Base-by-base conservation (phyloP, 1,284 basidiomycete species). In the Hypsizygus ulmarius region DNA sequence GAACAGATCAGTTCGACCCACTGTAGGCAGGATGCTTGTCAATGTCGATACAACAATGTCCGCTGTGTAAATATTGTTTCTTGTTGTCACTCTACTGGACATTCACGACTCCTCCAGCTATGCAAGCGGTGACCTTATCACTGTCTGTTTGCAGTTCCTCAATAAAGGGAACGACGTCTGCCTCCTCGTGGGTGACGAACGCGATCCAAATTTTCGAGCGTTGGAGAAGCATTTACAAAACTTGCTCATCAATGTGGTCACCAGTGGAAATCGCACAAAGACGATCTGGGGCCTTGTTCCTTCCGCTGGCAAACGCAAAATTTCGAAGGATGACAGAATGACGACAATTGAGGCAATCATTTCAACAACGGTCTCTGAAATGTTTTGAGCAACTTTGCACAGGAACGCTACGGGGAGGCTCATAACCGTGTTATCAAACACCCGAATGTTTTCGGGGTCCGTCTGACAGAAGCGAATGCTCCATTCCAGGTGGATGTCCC, bases 21-120 rank as follows among this genome's bases (percentile, higher is more conserved):
- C 39, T 42, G 7, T 45, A 16, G 52, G 43, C 21, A 37, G 47
- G 19, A 54, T 51, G 50, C 33, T 54, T 3, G 43, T 54, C 16
- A 51, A 54, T 25, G 25, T 54, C 5, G 52, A 54, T 14, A 54
- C 43, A 8, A 36, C 40, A 7, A 47, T 51, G 10, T 15, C 52
- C 5, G 46, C 43, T 11, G 37, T 54, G 52, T 51, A 41, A 43
- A 43, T 45, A 18, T 14, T 18, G 14, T n/a, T 40, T 38, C 7
- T 16, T 2, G 6, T 12, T 14, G 14, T 18, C n/a, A 28, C 16
- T 12, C 12, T n/a, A 3, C 4, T 30, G n/a, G n/a, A 15, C 18
- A 15, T 35, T 42, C 21, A 15, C 12, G 4, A 2, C 12, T 6
- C 15, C 9, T n/a, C 8, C 25, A 54, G 52, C 5, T 49, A 51